phyloP scores from a whole-genome alignment of 371 early-diverging fungal genomes.

The Rhizopus delemar region DNA sequence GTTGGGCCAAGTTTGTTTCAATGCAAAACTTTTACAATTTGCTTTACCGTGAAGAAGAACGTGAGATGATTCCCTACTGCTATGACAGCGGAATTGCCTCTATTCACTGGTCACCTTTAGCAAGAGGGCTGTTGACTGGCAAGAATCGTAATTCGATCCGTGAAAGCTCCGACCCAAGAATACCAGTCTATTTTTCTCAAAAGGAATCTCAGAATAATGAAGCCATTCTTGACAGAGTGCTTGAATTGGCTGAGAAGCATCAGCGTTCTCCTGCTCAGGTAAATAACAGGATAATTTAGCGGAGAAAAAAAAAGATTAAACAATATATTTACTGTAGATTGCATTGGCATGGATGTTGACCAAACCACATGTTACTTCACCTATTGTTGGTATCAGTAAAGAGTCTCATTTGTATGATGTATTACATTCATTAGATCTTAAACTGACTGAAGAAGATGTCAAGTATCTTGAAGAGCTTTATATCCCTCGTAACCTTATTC shows the following conservation, averaged over 20 bases:
- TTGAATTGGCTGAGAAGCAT: slow-evolving; percentile 46
- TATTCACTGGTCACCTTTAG: slow-evolving; percentile 60
- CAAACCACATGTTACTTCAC: slow-evolving; percentile 40
- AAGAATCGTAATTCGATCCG: slow-evolving; percentile 32
- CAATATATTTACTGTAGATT: not conserved
- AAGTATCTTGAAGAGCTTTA: slow-evolving; percentile 36
- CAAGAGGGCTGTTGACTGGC: slow-evolving; percentile 37
- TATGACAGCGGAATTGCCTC: slow-evolving; percentile 42
- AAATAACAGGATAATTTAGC: not conserved
- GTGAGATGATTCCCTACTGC: slow-evolving; percentile 59
- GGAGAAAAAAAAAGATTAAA: not conserved
- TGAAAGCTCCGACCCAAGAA: slow-evolving; percentile 5
- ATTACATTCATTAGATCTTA: slow-evolving; percentile 32
- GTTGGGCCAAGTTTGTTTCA: slow-evolving; percentile 54
- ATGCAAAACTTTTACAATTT: slow-evolving; percentile 59
- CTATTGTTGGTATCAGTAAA: slow-evolving; percentile 48
- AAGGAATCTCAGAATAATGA: slow-evolving; percentile 12
- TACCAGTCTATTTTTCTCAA: slow-evolving; percentile 4
- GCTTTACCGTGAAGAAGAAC: slow-evolving; percentile 63
- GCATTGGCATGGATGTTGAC: slow-evolving; percentile 50
- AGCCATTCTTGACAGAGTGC: slow-evolving; percentile 37
- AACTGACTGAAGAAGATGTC: slow-evolving; percentile 43
- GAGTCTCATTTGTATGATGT: slow-evolving; percentile 38
- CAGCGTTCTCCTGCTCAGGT: slow-evolving; percentile 32
- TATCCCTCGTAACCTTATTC: slow-evolving; percentile 10